Percentiles rank a stretch among this genome's conserved stretches.
Evolutionary conservation across 768 basidiomycete genomes (phyloP).

Genomic region (Hebeloma cylindrosporum): DNA sequence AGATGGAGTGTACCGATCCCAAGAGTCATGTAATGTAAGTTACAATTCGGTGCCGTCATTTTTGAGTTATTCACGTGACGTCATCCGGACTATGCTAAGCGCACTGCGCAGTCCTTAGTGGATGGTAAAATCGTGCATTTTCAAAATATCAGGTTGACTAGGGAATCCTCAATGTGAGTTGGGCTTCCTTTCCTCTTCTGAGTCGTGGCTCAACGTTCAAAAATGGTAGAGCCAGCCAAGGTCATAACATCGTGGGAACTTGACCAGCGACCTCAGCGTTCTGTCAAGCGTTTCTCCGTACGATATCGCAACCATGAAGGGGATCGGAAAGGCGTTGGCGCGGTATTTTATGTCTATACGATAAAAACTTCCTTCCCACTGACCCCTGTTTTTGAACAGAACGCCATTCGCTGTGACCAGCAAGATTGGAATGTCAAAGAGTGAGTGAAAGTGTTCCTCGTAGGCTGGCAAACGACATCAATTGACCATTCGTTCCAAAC

Average conservation of each 20-base stretch:
- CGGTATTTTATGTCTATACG: conserved; percentile 54
- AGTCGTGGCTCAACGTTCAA: too few relatives aligned
- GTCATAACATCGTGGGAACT: conserved; percentile 21
- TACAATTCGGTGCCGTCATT: conserved; percentile 2
- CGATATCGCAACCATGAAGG: conserved; percentile 63
- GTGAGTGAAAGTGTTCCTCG: conserved; percentile 44
- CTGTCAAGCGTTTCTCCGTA: conserved; percentile 6
- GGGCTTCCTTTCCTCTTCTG: too few relatives aligned
- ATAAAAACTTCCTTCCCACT: not conserved
- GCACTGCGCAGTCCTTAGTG: not conserved
- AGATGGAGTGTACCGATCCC: not conserved
- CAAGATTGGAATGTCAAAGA: conserved; percentile 91
- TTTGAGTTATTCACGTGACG: conserved; percentile 20
- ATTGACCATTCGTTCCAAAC: conserved; percentile 4
- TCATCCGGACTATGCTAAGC: conserved; percentile 9
- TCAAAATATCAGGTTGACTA: too few relatives aligned
- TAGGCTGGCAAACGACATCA: not conserved
- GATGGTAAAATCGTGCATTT: too few relatives aligned
- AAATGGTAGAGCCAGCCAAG: too few relatives aligned
- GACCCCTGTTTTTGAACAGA: conserved; percentile 38
- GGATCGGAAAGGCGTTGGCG: conserved; percentile 72
- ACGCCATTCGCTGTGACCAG: conserved; percentile 89
- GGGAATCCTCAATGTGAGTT: too few relatives aligned
- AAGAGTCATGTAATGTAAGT: not conserved
- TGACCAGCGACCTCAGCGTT: conserved; percentile 4